phyloP scores from a whole-genome alignment of 2,329 filamentous ascomycete genomes.

The Venturia carpophila region DNA sequence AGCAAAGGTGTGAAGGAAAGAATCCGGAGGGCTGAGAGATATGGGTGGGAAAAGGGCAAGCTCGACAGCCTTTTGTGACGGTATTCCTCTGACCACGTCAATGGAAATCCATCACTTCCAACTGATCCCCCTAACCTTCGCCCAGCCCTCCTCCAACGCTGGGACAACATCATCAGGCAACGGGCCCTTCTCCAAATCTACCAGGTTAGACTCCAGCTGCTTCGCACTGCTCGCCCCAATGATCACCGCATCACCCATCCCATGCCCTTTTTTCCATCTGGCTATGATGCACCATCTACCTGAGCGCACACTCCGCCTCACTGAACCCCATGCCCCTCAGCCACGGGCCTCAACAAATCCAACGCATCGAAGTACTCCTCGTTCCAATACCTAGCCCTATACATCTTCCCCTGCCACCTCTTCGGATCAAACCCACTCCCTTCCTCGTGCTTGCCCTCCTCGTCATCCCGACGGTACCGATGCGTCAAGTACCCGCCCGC shows the following conservation, averaged over 20 bases:
- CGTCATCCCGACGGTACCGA: constrained; percentile 32
- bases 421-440: constrained; percentile 36
- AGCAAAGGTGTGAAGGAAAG: too few species aligned
- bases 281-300: constrained; percentile 42
- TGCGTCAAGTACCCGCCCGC: constrained; percentile 41
- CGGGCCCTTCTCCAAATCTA: constrained; percentile 41
- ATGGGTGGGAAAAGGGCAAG: too few species aligned
- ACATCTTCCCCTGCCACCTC: constrained; percentile 32
- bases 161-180: constrained; percentile 70
- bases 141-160: constrained; percentile 71
- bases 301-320: constrained; percentile 36
- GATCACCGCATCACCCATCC: constrained; percentile 22
- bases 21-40: too few species aligned
- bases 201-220: constrained; percentile 19
- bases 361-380: constrained; percentile 38
- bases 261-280: constrained; percentile 26
- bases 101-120: background rate
- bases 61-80: too few species aligned
- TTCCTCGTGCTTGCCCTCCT: constrained; percentile 27
- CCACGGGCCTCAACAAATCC: constrained; percentile 32
- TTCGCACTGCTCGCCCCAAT: constrained; percentile 18
- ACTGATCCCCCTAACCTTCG: constrained; percentile 10
- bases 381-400: constrained; percentile 36
- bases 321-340: constrained; percentile 36
- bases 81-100: background rate